These are phyloP conservation scores for Candida parachauliodes DNA, from an alignment of 805 yeast genomes.

Conservation along the genomic window DNA sequence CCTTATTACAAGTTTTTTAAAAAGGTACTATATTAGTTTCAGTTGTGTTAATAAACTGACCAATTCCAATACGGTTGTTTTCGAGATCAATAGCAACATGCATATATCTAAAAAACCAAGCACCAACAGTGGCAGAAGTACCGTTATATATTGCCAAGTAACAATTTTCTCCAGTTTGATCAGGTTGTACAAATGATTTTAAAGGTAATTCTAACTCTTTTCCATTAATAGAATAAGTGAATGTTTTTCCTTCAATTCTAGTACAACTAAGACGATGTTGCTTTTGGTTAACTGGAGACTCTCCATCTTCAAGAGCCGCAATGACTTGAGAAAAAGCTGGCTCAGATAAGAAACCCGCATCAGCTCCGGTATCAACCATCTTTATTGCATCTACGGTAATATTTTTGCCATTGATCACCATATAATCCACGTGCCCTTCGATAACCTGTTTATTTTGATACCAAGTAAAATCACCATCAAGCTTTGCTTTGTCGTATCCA, in stretches of 20 bases:
- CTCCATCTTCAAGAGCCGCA: background rate
- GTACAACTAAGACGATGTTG: background rate
- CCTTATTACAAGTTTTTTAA: too few species aligned
- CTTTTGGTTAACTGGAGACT: too few species aligned
- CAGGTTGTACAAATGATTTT: constrained; percentile 4
- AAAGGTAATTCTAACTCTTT: constrained; percentile 1
- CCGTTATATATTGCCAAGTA: background rate
- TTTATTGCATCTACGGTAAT: background rate
- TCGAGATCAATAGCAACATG: constrained; percentile 1
- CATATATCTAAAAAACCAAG: constrained; percentile 4
- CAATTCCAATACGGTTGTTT: constrained; percentile 1
- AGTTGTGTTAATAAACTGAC: background rate
- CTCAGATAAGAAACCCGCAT: background rate
- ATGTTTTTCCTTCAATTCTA: background rate
- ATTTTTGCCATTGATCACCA: constrained; percentile 2
- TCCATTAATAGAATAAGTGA: constrained; percentile 1
- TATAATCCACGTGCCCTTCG: constrained; percentile 1
- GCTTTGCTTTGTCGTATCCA: constrained; percentile 3
- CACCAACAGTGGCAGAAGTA: background rate
- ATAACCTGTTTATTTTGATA: background rate
- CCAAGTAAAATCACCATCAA: constrained; percentile 3
- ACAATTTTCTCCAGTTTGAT: constrained; percentile 2
- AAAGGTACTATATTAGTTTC: background rate
- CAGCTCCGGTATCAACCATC: constrained; percentile 3
- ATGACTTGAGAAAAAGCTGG: background rate